Conservation (phyloP, 345 rosid species). For the Citrus maxima region DNA sequence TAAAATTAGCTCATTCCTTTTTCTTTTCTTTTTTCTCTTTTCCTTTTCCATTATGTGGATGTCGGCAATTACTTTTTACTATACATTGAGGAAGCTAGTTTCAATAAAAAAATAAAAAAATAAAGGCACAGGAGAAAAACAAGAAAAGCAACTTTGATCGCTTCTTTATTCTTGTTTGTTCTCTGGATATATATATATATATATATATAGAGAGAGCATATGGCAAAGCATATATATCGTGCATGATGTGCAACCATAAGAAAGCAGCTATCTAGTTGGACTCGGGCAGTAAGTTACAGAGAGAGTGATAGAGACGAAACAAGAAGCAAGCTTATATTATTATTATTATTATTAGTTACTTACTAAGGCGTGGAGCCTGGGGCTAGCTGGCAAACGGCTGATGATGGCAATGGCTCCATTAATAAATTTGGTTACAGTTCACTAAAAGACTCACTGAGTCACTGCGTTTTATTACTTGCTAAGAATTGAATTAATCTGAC, state of each 20-base stretch:
- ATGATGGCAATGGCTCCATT: conserved; percentile 7
- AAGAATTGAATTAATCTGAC: too few species aligned
- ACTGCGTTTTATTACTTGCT: too few species aligned
- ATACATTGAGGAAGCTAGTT: too few species aligned
- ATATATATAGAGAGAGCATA: not conserved
- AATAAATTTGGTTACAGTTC: not conserved
- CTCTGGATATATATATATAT: too few species aligned
- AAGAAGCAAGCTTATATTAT: too few species aligned
- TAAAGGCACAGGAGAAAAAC: not conserved
- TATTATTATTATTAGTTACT: too few species aligned
- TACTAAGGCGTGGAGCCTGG: not conserved
- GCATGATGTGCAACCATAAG: not conserved
- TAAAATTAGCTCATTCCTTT: too few species aligned
- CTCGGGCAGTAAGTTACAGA: not conserved
- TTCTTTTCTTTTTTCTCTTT: too few species aligned
- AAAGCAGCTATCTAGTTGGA: not conserved
- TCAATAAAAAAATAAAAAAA: not conserved
- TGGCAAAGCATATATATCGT: not conserved
- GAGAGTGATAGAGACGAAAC: conserved; percentile 7
- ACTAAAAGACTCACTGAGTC: too few species aligned
- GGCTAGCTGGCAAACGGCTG: not conserved
- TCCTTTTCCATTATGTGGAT: too few species aligned
- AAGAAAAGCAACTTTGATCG: conserved; percentile 3
- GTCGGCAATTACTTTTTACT: not conserved
- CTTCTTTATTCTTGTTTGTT: not conserved